A percentile compares a stretch with the other conserved stretches of the same genome.
Conservation (phyloP, 2,329 filamentous ascomycete genomes). For the Mycosphaerella arachidis region DNA sequence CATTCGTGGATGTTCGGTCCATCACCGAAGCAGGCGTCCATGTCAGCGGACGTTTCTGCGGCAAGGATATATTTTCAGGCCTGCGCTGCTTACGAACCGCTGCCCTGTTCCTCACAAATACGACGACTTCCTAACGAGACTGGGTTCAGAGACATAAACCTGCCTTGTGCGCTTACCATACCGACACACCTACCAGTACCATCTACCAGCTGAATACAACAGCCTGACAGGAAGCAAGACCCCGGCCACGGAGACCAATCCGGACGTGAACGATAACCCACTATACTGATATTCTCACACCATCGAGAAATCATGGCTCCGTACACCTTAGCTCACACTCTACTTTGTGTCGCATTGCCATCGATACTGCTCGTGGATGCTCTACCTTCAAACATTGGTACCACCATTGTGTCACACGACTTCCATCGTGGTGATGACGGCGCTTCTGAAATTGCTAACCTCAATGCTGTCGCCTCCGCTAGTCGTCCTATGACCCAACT, state of each 20-base stretch:
- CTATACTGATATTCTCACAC: too few species aligned
- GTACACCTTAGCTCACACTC: not conserved
- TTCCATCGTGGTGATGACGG: too few species aligned
- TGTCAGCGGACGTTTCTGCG: not conserved
- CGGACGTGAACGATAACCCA: too few species aligned
- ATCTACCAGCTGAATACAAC: not conserved
- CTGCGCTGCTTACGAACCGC: not conserved
- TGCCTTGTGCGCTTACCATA: too few species aligned
- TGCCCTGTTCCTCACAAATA: not conserved
- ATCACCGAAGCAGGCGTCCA: not conserved
- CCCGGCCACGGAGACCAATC: too few species aligned
- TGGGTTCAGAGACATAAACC: not conserved
- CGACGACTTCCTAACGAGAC: not conserved
- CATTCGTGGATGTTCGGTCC: too few species aligned
- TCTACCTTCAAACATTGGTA: not conserved
- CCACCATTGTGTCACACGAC: not conserved
- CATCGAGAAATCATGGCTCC: not conserved
- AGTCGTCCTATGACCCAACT: too few species aligned
- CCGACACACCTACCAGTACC: not conserved
- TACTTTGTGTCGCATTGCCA: not conserved
- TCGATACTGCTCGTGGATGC: not conserved
- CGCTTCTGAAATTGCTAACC: too few species aligned
- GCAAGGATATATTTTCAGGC: not conserved
- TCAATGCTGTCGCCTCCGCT: too few species aligned
- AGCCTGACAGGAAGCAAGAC: not conserved